Evolutionary conservation across 1,284 basidiomycete species (phyloP), one percentile per base, ranked within the genome.

Genomic region (Sporisorium graminicola): DNA sequence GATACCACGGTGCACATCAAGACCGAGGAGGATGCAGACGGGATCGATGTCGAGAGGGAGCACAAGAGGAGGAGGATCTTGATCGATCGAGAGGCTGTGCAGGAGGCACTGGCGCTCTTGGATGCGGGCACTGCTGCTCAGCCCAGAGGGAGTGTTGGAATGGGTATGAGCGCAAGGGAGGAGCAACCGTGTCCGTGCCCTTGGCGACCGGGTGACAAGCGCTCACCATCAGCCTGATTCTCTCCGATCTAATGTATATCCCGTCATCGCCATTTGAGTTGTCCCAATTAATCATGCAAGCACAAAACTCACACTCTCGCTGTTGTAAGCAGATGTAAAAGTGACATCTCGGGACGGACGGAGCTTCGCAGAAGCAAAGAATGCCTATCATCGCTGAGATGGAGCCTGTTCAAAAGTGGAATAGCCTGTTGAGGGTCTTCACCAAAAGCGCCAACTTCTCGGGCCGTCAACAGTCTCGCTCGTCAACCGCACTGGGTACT

Each of bases 21-120:
- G 53, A 26, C 37, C 1, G 66, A 77, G 35, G 58, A 71, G 1
- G 56, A 49, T 6, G 54, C 29, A 4, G 60, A 63, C 2, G 59
- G 52, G 3, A 3, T 18, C 12, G 54, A 60, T 10, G 64, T 59
- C 2, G 55, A 26, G 24, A 66, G 72, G 44, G 73, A 63, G 20
- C 49, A 52, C n/a, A 82, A 82, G 56, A 44, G 79, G 16, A 71
- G 79, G 20, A 56, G 73, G 24, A 72, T 82, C 40, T 31, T 78
- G 33, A 66, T 82, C 8, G 79, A 81, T 50, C 61, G 69, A 43
- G 74, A 79, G 56, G 78, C 72, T 18, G 81, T 82, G 10, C 61
- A 79, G 50, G 79, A 82, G 44, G 81, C 77, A 1, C 53, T 82
- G 46, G 72, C 75, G 20, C 27, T 82, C 33, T 55, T 82, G 44